These are phyloP conservation scores for Metschnikowia anglica DNA, from an alignment of 805 yeast species.

Conservation along the genomic window DNA sequence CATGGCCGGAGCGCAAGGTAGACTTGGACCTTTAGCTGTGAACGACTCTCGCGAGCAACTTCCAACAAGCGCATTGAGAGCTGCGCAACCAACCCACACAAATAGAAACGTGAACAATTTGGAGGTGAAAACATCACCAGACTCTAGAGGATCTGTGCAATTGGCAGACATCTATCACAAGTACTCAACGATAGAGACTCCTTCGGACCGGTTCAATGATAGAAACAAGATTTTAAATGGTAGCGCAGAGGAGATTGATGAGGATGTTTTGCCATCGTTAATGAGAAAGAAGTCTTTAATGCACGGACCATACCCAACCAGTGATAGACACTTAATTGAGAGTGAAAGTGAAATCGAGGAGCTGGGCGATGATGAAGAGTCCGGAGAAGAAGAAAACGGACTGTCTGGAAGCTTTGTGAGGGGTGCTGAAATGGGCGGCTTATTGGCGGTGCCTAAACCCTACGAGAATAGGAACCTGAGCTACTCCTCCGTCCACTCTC, in stretches of 20 bases:
- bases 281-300: slow-evolving; percentile 30
- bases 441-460: slow-evolving; percentile 28
- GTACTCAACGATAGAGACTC: slow-evolving; percentile 39
- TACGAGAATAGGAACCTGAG: slow-evolving; percentile 31
- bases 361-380: slow-evolving; percentile 24
- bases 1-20: not conserved
- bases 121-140: slow-evolving; percentile 13
- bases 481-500: slow-evolving; percentile 41
- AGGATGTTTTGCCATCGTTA: slow-evolving; percentile 34
- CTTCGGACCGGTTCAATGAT: slow-evolving; percentile 41
- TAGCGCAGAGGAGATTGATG: slow-evolving; percentile 34
- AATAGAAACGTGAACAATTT: slow-evolving; percentile 32
- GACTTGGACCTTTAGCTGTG: not conserved
- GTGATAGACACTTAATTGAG: slow-evolving; percentile 36
- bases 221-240: slow-evolving; percentile 40
- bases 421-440: slow-evolving; percentile 5
- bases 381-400: slow-evolving; percentile 17
- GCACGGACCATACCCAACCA: slow-evolving; percentile 35
- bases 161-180: slow-evolving; percentile 45
- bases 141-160: slow-evolving; percentile 36
- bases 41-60: slow-evolving; percentile 3
- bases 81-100: not conserved
- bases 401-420: slow-evolving; percentile 2
- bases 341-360: slow-evolving; percentile 31
- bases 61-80: slow-evolving; percentile 1